Conservation (phyloP, 768 basidiomycete genomes). For the Amanita polypyramis region DNA sequence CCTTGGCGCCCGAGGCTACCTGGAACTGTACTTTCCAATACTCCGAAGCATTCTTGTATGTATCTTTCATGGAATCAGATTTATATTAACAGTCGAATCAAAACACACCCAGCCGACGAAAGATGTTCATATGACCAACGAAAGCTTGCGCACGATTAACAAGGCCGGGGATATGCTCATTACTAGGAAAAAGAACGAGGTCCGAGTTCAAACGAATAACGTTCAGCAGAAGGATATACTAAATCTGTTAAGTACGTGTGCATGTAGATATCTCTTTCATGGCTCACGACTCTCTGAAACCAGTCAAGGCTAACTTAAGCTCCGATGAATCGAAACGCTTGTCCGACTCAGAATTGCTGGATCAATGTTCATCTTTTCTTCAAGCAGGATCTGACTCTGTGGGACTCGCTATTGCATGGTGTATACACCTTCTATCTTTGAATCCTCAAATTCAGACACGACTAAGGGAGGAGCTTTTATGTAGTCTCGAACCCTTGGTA, state of each 20-base stretch:
- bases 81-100: not conserved
- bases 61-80: not conserved
- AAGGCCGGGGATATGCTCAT: slow-evolving; percentile 32
- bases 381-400: slow-evolving; percentile 57
- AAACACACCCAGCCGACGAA: slow-evolving; percentile 28
- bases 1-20: slow-evolving; percentile 24
- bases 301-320: slow-evolving; percentile 54
- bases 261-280: not conserved
- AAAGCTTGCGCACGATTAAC: slow-evolving; percentile 28
- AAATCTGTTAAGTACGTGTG: slow-evolving; percentile 33
- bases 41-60: slow-evolving; percentile 35
- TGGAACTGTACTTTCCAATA: slow-evolving; percentile 37
- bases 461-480: slow-evolving; percentile 37
- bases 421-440: slow-evolving; percentile 43
- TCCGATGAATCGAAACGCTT: slow-evolving; percentile 32
- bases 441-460: slow-evolving; percentile 43
- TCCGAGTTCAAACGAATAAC: slow-evolving; percentile 23
- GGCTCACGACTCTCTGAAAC: not conserved
- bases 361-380: slow-evolving; percentile 56
- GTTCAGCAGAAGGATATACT: slow-evolving; percentile 33
- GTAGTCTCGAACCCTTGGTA: slow-evolving; percentile 12
- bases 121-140: slow-evolving; percentile 24
- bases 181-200: slow-evolving; percentile 27
- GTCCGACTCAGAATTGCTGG: slow-evolving; percentile 51
- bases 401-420: slow-evolving; percentile 47